phyloP scores from a whole-genome alignment of 2,329 filamentous ascomycete species.

The Rhynchosporium agropyri region DNA sequence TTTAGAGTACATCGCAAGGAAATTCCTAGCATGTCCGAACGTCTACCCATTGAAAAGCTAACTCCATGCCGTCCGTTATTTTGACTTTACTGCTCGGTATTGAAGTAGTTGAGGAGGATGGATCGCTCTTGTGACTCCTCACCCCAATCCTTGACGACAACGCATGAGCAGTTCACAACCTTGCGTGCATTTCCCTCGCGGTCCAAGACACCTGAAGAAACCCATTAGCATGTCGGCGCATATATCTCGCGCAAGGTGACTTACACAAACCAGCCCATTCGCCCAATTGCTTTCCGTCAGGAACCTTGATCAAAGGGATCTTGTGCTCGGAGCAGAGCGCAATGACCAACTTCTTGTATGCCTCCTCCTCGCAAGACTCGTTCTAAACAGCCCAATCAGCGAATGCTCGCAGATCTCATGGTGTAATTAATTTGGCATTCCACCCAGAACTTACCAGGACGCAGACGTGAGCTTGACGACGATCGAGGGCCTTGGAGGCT shows the following conservation, averaged over 20 bases:
- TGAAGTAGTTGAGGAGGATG: constrained; percentile 99
- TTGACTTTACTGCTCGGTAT: constrained; percentile 72
- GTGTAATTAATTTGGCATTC: background rate
- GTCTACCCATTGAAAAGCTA: constrained; percentile 39
- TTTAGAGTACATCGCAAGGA: constrained; percentile 41
- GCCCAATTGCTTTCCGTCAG: constrained; percentile 98
- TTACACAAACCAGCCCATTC: constrained; percentile 99
- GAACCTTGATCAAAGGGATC: constrained; percentile 99
- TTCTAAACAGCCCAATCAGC: constrained; percentile 45
- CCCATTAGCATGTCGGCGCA: constrained; percentile 32
- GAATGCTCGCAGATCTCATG: too few species aligned
- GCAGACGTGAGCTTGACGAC: constrained; percentile 99
- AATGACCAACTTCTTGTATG: constrained; percentile 99
- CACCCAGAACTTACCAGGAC: constrained; percentile 61
- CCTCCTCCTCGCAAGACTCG: constrained; percentile 99
- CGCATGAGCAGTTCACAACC: constrained; percentile 99
- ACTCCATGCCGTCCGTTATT: constrained; percentile 36
- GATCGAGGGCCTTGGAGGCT: constrained; percentile 97
- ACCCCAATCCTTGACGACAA: constrained; percentile 99
- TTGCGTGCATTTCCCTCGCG: constrained; percentile 99
- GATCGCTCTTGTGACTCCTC: constrained; percentile 99
- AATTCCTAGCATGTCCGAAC: constrained; percentile 36
- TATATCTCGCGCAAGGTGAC: constrained; percentile 48
- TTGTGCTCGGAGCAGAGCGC: constrained; percentile 99
- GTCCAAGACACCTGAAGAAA: constrained; percentile 81